Evolutionary conservation across 129 eudicot species (phyloP).

Genomic region (Flaveria linearis): DNA sequence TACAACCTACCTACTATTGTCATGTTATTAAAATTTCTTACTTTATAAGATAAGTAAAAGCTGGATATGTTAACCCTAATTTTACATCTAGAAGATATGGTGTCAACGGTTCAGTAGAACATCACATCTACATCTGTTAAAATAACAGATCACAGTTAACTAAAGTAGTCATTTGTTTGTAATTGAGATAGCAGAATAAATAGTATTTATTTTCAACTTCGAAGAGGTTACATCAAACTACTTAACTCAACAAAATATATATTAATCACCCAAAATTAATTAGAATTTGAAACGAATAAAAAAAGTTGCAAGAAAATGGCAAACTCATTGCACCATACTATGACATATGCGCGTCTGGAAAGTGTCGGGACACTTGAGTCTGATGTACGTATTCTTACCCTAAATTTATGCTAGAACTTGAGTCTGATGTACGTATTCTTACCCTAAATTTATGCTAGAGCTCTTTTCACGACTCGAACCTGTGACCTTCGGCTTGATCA

Average conservation of each 20-base stretch:
- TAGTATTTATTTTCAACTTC: background rate
- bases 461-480: too few relatives aligned
- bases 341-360: too few relatives aligned
- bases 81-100: background rate
- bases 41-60: too few relatives aligned
- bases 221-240: background rate
- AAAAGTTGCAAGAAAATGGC: background rate
- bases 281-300: background rate
- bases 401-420: too few relatives aligned
- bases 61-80: background rate
- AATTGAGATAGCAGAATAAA: background rate
- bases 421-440: too few relatives aligned
- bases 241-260: background rate
- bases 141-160: background rate
- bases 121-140: background rate
- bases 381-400: too few relatives aligned
- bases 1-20: background rate
- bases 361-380: too few relatives aligned
- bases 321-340: background rate
- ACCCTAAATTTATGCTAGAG: too few relatives aligned
- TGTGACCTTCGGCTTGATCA: too few relatives aligned
- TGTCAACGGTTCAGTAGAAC: background rate
- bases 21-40: too few relatives aligned
- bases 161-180: background rate
- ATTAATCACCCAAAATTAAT: slow-evolving; percentile 4